Evolutionary conservation across 306 rosid species (phyloP), one percentile per base, ranked within the genome.

Genomic region (Medicago ruthenica): DNA sequence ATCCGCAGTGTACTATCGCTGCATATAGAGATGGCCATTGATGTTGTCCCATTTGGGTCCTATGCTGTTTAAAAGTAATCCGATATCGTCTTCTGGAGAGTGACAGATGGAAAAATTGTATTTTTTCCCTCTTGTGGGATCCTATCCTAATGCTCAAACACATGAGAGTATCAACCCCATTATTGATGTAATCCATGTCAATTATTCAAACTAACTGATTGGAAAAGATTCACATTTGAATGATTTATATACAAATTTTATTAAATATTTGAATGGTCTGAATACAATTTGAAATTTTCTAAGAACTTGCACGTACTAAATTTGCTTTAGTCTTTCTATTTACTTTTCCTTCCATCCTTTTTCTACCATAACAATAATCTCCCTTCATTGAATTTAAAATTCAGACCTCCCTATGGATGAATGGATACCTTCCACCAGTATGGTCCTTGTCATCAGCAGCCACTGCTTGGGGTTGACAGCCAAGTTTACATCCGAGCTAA

Each of bases 191-290:
- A 17, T 54, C 11, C 11, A 54, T 13, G 53, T 2, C 36, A 20
- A 39, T 40, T 54, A 58, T 44, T 58, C 57, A 42, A 42, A 44
- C 66, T n/a, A 44, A 44, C 18, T 53, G 34, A 44, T 69, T 47
- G 24, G 27, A 17, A 24, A 55, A 68, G 37, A 34, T 34, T 34
- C 37, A 34, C 7, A 34, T 34, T 34, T 34, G 37, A 34, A 34
- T 34, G 1, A 31, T 31, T 21, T 60, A 47, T 4, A 60, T 15
- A 39, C 57, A 79, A 71, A 50, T 62, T 40, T 79, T 42, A 63
- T 44, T 17, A 3, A 24, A 64, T 55, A 27, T 65, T 41, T 40
- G 4, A 40, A 64, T 41, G 73, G 15, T 31, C 11, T 62, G 11
- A 50, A 71, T 71, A 65, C 73, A 40, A 63, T 51, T 24, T 7